phyloP scores from a whole-genome alignment of 192 early-diverging fungal genomes.

The Gryganskiella cystojenkinii region DNA sequence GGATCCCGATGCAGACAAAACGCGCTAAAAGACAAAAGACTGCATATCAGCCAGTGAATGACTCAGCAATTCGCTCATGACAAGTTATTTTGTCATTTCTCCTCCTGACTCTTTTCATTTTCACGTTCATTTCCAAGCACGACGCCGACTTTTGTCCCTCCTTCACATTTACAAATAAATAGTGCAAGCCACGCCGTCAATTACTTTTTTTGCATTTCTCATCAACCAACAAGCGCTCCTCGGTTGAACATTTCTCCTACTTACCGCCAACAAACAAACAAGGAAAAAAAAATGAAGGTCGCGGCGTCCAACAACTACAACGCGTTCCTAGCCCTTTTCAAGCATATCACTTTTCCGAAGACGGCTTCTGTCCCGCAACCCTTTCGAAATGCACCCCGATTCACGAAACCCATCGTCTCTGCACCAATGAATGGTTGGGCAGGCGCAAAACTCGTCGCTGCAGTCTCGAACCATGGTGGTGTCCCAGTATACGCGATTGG shows the following conservation, averaged over 20 bases:
- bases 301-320: not conserved
- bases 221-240: too few species aligned
- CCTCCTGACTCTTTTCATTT: not conserved
- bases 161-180: too few species aligned
- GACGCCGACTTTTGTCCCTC: too few species aligned
- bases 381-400: not conserved
- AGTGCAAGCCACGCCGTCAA: too few species aligned
- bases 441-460: conserved; percentile 47
- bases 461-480: conserved; percentile 55
- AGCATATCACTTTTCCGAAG: conserved; percentile 6
- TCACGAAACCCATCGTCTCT: conserved; percentile 53
- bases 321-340: conserved; percentile 14
- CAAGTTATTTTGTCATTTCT: too few species aligned
- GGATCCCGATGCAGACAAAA: too few species aligned
- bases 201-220: too few species aligned
- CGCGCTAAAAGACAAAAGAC: too few species aligned
- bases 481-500: conserved; percentile 42
- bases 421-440: conserved; percentile 59
- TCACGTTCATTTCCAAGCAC: too few species aligned
- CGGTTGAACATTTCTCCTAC: too few species aligned
- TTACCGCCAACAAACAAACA: not conserved
- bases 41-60: too few species aligned
- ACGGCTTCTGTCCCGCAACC: not conserved
- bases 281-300: not conserved
- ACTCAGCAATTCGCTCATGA: too few species aligned